Base-by-base conservation (phyloP, 352 stramenopile species). In the Phytophthora fragariaefolia region DNA sequence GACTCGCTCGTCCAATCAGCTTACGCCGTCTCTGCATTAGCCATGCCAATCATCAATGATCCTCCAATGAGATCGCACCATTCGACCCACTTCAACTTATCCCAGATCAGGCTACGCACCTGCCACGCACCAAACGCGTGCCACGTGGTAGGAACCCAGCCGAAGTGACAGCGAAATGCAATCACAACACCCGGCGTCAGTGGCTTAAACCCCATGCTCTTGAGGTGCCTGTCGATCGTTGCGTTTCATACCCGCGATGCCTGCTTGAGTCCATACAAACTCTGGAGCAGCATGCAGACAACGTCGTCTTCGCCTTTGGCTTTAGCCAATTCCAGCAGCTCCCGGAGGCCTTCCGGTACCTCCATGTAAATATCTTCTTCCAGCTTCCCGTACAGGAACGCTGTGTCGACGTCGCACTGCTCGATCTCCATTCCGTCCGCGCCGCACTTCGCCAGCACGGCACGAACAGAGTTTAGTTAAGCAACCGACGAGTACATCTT, bases 241-340 rank as follows among this genome's bases (percentile, higher is more conserved):
- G 15, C 8, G 10, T 40, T 40, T n/a, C n/a, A n/a, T n/a, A n/a
- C n/a, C 15, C 32, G 32, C 32, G 32, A 40, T 40, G 32, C 32
- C 32, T 40, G 32, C 32, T 40, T 40, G 32, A 40, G 32, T 40
- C 32, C 32, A 40, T 49, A 58, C 23, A 49, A 22, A 48, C 36
- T 58, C 24, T 58, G 51, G 0, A 48, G 36, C 3, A 49, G 51
- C 6, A 58, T 9, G 15, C 34, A 58, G 0, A 49, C 51, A 6
- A 32, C 40, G 53, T 51, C n/a, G 12, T 61, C 53, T 17, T 52
- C 53, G 17, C 40, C 40, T 45, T 52, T 18, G 10, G 26, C n/a
- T 23, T 52, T 18, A 9, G 53, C 26, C 15, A 52, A 45, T 10
- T 4, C 27, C n/a, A 45, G 2, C 0, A 61, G 27, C 9, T 49